Evolutionary conservation across 73 alveolate genomes (phyloP), one percentile per base, ranked within the genome.

Genomic region (Paramecium sonneborni): DNA sequence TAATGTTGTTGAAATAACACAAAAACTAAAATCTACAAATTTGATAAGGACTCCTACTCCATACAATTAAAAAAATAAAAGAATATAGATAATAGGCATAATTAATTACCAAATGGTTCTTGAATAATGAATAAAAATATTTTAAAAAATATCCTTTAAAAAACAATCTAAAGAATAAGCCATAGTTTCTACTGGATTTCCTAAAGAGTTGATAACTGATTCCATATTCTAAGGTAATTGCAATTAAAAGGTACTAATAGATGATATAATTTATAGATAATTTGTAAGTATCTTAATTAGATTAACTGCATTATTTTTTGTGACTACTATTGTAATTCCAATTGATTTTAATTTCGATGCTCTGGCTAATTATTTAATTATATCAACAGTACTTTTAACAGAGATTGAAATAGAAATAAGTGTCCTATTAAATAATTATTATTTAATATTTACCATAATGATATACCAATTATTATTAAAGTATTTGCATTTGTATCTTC

Each of bases 121-220:
- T 15, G 32, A 76, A 76, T 76, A 76, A 12, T 30, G 46, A 2
- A 67, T 21, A 21, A 21, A 44, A 4, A 67, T 24, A 6, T 12
- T 15, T 52, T 1, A 55, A 67, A 14, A 21, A 18, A 55, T n/a
- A 44, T 55, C 11, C 7, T 28, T 37, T 55, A 85, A 28, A 26
- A 67, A 67, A 11, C 92, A 85, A 69, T 85, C 92, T 20, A 85
- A 15, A 18, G 85, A 55, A 85, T 55, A 85, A 11, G 85, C n/a
- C 69, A 85, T 57, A 12, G 70, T 52, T 32, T 85, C 15, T 15
- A 85, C 69, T 15, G 92, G 92, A 32, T 85, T 69, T 48, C 92
- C 92, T 5, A 46, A 14, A 21, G 85, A 67, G 23, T 67, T 67
- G 12, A 67, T 32, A 15, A 14, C 48, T 7, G 18, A 30, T 5